phyloP scores from a whole-genome alignment of 257 asterid genomes.

The Solanum medicagineum region DNA sequence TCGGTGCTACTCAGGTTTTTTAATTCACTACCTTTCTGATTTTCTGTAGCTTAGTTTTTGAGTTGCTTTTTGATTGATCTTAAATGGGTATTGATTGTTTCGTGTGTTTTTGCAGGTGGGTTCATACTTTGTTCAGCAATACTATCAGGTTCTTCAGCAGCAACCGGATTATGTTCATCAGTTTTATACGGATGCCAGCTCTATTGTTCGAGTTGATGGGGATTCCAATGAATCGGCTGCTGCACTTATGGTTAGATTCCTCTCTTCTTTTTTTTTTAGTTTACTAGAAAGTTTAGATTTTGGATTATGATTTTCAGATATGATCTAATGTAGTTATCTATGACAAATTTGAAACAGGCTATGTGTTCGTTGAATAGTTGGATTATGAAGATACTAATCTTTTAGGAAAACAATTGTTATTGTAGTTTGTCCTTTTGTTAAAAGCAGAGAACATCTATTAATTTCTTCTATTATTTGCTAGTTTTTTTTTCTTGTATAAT shows the following conservation, averaged over 20 bases:
- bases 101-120: conserved; percentile 43
- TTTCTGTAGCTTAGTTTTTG: not conserved
- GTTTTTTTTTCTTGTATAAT: too few species aligned
- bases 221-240: conserved; percentile 41
- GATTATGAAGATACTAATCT: not conserved
- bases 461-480: too few species aligned
- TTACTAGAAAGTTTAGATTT: not conserved
- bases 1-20: conserved; percentile 44
- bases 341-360: not conserved
- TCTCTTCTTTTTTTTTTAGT: not conserved
- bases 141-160: conserved; percentile 62
- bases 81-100: not conserved
- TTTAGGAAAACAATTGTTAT: not conserved
- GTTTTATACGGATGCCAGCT: conserved; percentile 71
- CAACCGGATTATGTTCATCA: conserved; percentile 55
- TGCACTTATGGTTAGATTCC: conserved; percentile 36
- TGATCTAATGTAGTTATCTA: not conserved
- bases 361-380: not conserved
- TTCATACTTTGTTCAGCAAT: conserved; percentile 74
- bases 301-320: not conserved
- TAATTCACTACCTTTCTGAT: not conserved
- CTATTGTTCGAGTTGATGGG: conserved; percentile 61
- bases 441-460: not conserved
- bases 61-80: not conserved
- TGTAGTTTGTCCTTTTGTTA: not conserved